phyloP scores from a whole-genome alignment of 768 basidiomycete genomes.

The Tulasnella sp. region DNA sequence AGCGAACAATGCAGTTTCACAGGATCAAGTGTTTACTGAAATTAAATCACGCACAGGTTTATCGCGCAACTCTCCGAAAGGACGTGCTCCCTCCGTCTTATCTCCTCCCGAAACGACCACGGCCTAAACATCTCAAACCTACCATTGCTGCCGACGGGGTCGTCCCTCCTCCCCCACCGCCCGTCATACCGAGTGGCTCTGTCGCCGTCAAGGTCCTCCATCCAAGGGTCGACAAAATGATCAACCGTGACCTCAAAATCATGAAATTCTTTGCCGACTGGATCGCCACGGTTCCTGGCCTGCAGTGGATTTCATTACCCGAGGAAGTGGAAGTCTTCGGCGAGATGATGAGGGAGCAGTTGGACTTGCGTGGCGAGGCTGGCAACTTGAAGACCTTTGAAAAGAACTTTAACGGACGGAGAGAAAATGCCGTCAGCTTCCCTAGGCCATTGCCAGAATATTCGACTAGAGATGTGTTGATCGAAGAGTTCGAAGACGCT shows the following conservation, averaged over 20 bases:
- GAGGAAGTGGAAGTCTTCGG: constrained; percentile 96
- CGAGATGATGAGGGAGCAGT: constrained; percentile 90
- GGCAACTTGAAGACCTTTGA: constrained; percentile 84
- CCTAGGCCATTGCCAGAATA: constrained; percentile 79
- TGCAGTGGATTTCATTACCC: constrained; percentile 93
- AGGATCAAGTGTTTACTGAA: neutral
- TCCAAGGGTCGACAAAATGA: constrained; percentile 75
- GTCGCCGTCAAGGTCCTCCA: constrained; percentile 97
- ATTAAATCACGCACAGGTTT: constrained; percentile 53
- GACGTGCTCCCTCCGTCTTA: constrained; percentile 84
- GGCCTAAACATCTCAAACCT: neutral
- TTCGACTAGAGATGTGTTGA: constrained; percentile 75
- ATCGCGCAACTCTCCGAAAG: constrained; percentile 77
- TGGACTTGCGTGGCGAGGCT: constrained; percentile 87
- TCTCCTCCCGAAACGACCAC: constrained; percentile 61
- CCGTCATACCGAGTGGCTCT: constrained; percentile 72
- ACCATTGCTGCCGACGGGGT: constrained; percentile 22
- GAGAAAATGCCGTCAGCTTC: constrained; percentile 81
- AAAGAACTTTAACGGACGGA: constrained; percentile 66
- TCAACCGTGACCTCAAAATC: constrained; percentile 85
- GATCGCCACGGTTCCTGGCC: constrained; percentile 78
- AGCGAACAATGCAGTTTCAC: constrained; percentile 1
- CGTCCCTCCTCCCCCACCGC: constrained; percentile 44
- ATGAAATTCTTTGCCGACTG: constrained; percentile 87
- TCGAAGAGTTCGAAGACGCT: constrained; percentile 93